Evolutionary conservation across 1,139 yeast genomes (phyloP), one percentile per base, ranked within the genome.

Genomic region (Geotrichum phurueaensis): DNA sequence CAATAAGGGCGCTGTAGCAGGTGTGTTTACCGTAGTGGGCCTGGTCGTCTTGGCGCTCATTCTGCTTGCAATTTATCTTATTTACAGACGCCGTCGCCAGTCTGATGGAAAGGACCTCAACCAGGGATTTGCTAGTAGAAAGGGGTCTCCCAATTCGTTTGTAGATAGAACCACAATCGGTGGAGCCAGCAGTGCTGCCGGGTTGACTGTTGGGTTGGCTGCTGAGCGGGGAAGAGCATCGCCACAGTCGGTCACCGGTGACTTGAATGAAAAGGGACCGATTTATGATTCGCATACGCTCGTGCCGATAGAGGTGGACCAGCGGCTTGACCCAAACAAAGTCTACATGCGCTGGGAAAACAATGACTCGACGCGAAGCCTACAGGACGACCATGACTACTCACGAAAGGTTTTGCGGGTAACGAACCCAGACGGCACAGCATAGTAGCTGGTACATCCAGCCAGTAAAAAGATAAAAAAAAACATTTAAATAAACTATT

Each of bases 371-470:
- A 77, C 80, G 60, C 78, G 83, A 65, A 82, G 89, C 15, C 75
- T 89, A 61, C 87, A 84, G 50, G 96, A 89, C 71, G 87, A 87
- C 64, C 77, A 79, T 62, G 95, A 88, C 71, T 88, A 88, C 72
- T 83, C 89, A 4, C 77, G 96, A 62, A 80, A 84, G 64, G 86
- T 85, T 13, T 76, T 89, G 61, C 79, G 86, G 60, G 85, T 88
- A 36, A 81, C 87, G 18, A 88, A 88, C 73, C 89, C 89, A 1
- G 75, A 71, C 39, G n/a, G 13, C 39, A 15, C 13, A 6, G 5
- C 39, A 2, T 33, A 15, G 10, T 47, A 54, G 18, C 45, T n/a
- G 18, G 18, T n/a, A 39, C 9, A 3, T 13, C 12, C n/a, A n/a
- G 45, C 18, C 12, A 39, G 18, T 12, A 39, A 5, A 39, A 4